Evolutionary conservation across 2,329 filamentous ascomycete genomes (phyloP), one percentile per base, ranked within the genome.

Genomic region (Didymella pinodella): DNA sequence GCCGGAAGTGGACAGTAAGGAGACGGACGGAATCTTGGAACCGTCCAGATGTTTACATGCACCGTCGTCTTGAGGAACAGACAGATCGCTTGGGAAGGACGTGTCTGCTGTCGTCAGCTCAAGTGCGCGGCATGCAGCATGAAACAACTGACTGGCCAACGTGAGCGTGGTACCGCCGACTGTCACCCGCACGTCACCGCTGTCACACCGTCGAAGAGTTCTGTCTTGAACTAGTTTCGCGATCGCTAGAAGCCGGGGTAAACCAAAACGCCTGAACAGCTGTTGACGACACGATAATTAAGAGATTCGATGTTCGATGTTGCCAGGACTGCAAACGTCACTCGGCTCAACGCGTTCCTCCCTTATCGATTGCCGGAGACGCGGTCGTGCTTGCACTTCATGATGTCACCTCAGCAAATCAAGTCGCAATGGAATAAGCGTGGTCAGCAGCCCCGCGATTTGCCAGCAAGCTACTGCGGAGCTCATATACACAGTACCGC

Each of bases 31-130:
- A 28, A 69, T 48, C 26, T 57, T 55, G 40, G 56, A 64, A 28
- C 58, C 51, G n/a, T 48, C 28, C 36, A 80, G 68, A 55, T 81
- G 77, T 50, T 77, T 57, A 66, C 75, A 78, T 41, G 77, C 75
- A 41, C 77, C 77, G 56, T 81, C 78, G 63, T 81, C 77, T 47
- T 70, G 55, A 16, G 78, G 79, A 26, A 73, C 62, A 22, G 78
- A 78, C 16, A 80, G 63, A 59, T 75, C 68, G 32, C 64, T 53
- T 4, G 77, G 77, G 40, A 78, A 65, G n/a, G 62, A 59, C 50
- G 64, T 67, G 51, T 70, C 64, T 69, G 50, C 47, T 53, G 28
- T 16, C 46, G 61, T 67, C 47, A 68, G 67, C 54, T 54, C 54
- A 54, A 54, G 43, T 40, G 53, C 38, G 49, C 29, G 20, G 46